Conservation (phyloP, 2,329 filamentous ascomycete genomes). For the Canariomyces notabilis region DNA sequence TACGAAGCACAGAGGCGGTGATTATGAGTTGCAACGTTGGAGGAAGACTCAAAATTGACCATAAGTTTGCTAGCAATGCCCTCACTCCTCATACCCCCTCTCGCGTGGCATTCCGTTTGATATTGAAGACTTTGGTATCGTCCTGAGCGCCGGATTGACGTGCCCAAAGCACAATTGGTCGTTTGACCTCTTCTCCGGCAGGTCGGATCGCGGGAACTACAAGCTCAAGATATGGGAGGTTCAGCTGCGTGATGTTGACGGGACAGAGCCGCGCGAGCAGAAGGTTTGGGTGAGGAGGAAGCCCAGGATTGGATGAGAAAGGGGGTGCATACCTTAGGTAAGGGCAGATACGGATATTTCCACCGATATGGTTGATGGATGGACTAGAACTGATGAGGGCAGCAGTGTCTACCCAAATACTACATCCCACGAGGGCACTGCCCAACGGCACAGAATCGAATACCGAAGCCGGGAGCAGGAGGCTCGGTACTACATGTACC, state of each 20-base stretch:
- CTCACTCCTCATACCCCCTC: conserved; percentile 62
- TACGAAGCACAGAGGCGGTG: too few relatives aligned
- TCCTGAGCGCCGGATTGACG: conserved; percentile 55
- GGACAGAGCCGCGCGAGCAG: conserved; percentile 16
- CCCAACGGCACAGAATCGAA: too few relatives aligned
- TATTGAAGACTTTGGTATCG: conserved; percentile 67
- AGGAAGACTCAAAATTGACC: background rate
- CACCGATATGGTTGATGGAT: too few relatives aligned
- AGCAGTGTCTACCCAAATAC: too few relatives aligned
- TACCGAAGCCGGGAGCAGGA: too few relatives aligned
- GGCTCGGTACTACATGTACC: too few relatives aligned
- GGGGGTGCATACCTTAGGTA: too few relatives aligned
- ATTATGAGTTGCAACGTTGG: too few relatives aligned
- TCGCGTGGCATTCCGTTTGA: conserved; percentile 60
- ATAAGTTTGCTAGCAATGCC: conserved; percentile 53
- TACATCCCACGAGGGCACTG: too few relatives aligned
- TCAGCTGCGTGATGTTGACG: conserved; percentile 39
- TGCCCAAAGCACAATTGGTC: conserved; percentile 69
- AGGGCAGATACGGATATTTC: background rate
- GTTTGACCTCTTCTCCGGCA: conserved; percentile 62
- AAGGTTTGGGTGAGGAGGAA: conserved; percentile 43
- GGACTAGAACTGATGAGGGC: too few relatives aligned
- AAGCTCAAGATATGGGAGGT: conserved; percentile 60
- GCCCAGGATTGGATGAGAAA: conserved; percentile 32
- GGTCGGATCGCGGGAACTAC: conserved; percentile 58